Evolutionary conservation across 805 yeast species (phyloP), one percentile per base, ranked within the genome.

Genomic region (Henningerozyma blattae): DNA sequence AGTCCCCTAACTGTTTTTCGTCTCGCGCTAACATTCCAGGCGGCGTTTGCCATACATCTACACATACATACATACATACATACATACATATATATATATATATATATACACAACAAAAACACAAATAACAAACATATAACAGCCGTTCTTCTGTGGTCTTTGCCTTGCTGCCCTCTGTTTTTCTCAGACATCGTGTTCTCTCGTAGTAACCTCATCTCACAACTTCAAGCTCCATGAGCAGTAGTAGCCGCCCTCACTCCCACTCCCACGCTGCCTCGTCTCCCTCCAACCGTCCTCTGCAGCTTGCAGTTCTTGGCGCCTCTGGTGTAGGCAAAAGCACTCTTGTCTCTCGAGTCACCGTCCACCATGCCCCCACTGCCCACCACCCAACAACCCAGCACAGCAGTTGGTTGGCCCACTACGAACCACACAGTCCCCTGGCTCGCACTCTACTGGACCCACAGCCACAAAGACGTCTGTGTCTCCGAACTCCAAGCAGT

Each of bases 301-400:
- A 81, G 38, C 46, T 77, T 13, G 83, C 79, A 0, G 64, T 77
- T 1, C 48, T 77, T 3, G 85, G 85, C 1, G 80, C 70, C 1
- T 61, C 70, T 10, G 61, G 62, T 14, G 65, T 71, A 1, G 85
- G 85, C 9, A 77, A 77, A 46, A 69, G 82, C 3, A 64, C 80
- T 0, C 59, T 72, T 26, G 66, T 73, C 10, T 66, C 73, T 34
- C 58, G 68, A 32, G 43, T 75, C 13, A 59, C 66, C 2, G 56
- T 67, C 15, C 67, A 68, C 18, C 61, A 62, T 18, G 73, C 68
- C 35, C 64, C 73, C 32, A 86, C 77, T 38, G 79, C 80, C 0
- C 78, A 81, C 50, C 81, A 81, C 45, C 93, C 91, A 4, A 81
- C 89, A 3, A 61, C 69, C 29, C 69, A 65, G 35, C 74, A 75